Conservation (phyloP, 169 alveolate genomes). For the Eimeria acervulina region DNA sequence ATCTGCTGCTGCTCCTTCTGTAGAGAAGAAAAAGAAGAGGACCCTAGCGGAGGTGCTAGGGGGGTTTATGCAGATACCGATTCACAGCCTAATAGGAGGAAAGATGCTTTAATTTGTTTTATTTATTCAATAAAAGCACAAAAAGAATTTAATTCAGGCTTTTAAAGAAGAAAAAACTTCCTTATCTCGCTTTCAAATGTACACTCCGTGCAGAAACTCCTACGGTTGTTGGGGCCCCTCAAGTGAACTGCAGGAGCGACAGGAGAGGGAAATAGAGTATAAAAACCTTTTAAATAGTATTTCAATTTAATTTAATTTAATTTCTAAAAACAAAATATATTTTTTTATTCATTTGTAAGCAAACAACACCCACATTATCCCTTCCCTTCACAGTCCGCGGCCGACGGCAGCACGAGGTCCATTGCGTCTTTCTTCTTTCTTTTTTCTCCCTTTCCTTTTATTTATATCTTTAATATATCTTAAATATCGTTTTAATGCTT, state of each 20-base stretch:
- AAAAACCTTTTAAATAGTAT: not conserved
- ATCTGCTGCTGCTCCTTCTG: not conserved
- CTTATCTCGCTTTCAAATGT: too few relatives aligned
- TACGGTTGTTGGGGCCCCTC: not conserved
- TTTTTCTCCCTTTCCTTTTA: not conserved
- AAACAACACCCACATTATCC: not conserved
- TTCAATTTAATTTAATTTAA: too few relatives aligned
- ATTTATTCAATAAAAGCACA: too few relatives aligned
- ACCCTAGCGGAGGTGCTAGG: constrained; percentile 19
- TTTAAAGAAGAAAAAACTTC: too few relatives aligned
- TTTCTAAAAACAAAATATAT: not conserved
- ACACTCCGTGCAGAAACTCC: too few relatives aligned
- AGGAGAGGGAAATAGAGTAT: not conserved
- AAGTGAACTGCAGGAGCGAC: too few relatives aligned
- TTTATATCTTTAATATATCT: not conserved
- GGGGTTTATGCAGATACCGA: constrained; percentile 36
- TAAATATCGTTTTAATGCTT: not conserved
- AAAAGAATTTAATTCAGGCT: too few relatives aligned
- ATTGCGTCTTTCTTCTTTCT: not conserved
- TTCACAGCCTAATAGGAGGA: constrained; percentile 7
- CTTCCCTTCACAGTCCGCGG: constrained; percentile 5
- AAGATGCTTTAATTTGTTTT: not conserved
- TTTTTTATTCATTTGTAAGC: not conserved
- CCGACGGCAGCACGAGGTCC: constrained; percentile 32
- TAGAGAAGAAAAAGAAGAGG: not conserved